Conservation (phyloP, 2,329 filamentous ascomycete genomes). For the Didymella pinodella region DNA sequence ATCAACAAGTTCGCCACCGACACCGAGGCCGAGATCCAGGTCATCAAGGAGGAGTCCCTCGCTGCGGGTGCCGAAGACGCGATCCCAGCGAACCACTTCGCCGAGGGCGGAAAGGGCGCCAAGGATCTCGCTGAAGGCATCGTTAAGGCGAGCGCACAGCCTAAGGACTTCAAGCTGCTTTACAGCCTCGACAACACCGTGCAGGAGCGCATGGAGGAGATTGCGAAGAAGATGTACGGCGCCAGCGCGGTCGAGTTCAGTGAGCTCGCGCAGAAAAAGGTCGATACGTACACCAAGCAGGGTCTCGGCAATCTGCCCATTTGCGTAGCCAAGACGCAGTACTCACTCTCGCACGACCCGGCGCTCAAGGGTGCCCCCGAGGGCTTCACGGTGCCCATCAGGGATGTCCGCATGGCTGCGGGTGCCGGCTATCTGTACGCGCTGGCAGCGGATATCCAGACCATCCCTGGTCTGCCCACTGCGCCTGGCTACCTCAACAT, state of each 20-base stretch:
- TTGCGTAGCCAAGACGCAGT: slow-evolving; percentile 98
- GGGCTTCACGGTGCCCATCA: slow-evolving; percentile 92
- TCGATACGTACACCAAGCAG: slow-evolving; percentile 91
- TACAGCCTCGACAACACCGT: slow-evolving; percentile 78
- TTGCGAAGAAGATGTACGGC: slow-evolving; percentile 94
- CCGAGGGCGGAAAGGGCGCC: slow-evolving; percentile 89
- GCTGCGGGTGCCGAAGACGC: slow-evolving; percentile 93
- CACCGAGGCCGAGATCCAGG: slow-evolving; percentile 87
- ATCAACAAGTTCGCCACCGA: slow-evolving; percentile 98
- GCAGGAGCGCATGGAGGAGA: slow-evolving; percentile 88
- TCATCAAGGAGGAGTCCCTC: slow-evolving; percentile 89
- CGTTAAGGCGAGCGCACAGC: slow-evolving; percentile 80
- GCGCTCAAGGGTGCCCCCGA: slow-evolving; percentile 93
- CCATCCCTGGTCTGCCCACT: slow-evolving; percentile 93
- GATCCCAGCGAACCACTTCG: slow-evolving; percentile 95
- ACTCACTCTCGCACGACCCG: slow-evolving; percentile 92
- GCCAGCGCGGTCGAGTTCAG: slow-evolving; percentile 90
- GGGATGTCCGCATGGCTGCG: slow-evolving; percentile 91
- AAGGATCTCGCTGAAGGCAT: slow-evolving; percentile 88
- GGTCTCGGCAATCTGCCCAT: slow-evolving; percentile 93
- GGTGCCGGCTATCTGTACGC: slow-evolving; percentile 85
- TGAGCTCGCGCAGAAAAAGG: slow-evolving; percentile 93
- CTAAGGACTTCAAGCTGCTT: slow-evolving; percentile 83
- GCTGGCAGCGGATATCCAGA: slow-evolving; percentile 96
- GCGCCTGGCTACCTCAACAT: slow-evolving; percentile 96